These are phyloP conservation scores for Rhodotorula diobovata DNA, from an alignment of 768 basidiomycete genomes.

Conservation along the genomic window DNA sequence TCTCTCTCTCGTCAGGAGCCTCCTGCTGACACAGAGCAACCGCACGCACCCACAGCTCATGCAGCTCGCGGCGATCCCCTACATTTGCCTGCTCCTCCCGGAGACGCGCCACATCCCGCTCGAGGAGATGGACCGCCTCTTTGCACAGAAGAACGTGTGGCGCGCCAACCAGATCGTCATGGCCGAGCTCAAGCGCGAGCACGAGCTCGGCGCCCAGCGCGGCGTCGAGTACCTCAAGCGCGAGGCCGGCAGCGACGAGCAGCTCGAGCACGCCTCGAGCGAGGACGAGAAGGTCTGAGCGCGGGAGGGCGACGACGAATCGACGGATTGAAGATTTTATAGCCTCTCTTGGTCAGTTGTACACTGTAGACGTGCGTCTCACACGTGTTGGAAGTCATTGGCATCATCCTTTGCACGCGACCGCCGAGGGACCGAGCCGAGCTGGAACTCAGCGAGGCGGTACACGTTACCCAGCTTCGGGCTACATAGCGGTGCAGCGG, in stretches of 20 bases:
- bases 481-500: no score
- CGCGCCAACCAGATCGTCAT: constrained; percentile 31
- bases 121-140: constrained; percentile 51
- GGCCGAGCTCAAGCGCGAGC: constrained; percentile 25
- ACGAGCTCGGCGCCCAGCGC: neutral
- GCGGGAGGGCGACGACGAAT: no score
- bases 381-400: no score
- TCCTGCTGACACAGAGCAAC: neutral
- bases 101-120: constrained; percentile 52
- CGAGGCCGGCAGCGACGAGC: neutral
- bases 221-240: neutral
- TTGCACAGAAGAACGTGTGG: constrained; percentile 28
- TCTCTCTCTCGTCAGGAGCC: neutral
- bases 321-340: constrained; percentile 1
- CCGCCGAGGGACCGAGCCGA: no score
- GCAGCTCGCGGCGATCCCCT: constrained; percentile 48
- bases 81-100: constrained; percentile 53
- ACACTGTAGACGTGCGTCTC: no score
- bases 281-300: neutral
- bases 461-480: no score
- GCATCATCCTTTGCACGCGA: no score
- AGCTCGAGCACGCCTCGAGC: neutral
- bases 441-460: no score
- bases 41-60: constrained; percentile 16
- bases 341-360: neutral